Evolutionary conservation across 257 asterid species (phyloP), one percentile per base, ranked within the genome.

Genomic region (Gentiana straminea): DNA sequence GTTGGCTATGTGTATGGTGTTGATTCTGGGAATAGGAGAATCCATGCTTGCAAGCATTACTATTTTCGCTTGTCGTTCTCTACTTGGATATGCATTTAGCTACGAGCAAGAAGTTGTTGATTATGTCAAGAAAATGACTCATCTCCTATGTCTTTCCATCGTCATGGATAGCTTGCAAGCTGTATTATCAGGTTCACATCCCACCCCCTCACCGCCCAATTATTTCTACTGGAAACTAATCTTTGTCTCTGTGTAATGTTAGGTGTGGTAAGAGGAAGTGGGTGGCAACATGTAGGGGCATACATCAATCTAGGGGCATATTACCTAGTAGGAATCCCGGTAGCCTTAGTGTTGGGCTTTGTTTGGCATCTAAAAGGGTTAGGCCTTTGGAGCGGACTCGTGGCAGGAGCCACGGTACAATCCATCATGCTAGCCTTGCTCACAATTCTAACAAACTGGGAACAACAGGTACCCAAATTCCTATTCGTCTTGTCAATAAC

Each of bases 201-300:
- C 4, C 8, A 45, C 4, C 13, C 43, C 52, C 24, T 36, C 44
- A 12, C 5, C 4, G 34, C 57, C 3, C 15, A 15, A 6, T 7
- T 39, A 5, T 5, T 39, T 39, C 5, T 39, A 4, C 7, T 39
- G 45, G 45, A 39, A 39, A 39, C 8, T 4, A 39, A 39, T 4
- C 46, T 41, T 10, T n/a, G 57, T 8, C 9, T 11, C 4, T 52
- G 15, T 15, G 2, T 13, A 2, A 32, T 41, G 58, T 49, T 35
- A 35, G 94, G 95, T 8, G 84, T 84, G 12, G 95, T 94, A 6
- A 78, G 94, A 76, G 96, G 94, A 15, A 70, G 86, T 5, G 98
- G 98, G 50, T 90, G 94, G 94, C 94, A 90, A 70, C 90, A 80
- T 13, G 50, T 90, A 6, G 98, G 96, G 15, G 96, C 98, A 2